Evolutionary conservation across 2,329 filamentous ascomycete genomes (phyloP), one percentile per base, ranked within the genome.

Genomic region (Colletotrichum musae): DNA sequence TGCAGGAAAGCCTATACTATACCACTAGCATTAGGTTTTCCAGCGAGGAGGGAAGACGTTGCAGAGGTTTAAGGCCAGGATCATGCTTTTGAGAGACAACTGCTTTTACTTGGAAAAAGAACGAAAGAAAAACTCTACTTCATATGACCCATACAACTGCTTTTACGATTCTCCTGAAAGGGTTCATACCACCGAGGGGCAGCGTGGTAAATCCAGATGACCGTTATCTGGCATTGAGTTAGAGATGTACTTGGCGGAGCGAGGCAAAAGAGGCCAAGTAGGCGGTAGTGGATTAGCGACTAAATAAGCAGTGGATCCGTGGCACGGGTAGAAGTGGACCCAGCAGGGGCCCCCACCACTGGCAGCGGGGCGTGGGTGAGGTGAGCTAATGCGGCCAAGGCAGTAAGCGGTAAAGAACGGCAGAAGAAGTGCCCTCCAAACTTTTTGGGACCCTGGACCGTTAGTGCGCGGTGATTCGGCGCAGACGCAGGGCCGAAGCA

Each of bases 391-490:
- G 45, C 45, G 18, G 45, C 7, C 16, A 15, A 51, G 10, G 26
- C n/a, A 16, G 12, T 16, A 56, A 57, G 70, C 70, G 70, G 70
- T 72, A 45, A 41, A 15, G 6, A 3, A 2, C 21, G 70, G 68
- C 70, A 72, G 57, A 71, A 72, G 47, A 15, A 50, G 65, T 63
- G 58, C 58, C 13, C 24, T n/a, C 68, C 50, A 70, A 69, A 69
- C 43, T 71, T 71, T 69, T 72, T 52, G 32, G n/a, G 28, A 66
- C 43, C 64, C 58, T 52, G 24, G 24, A 7, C 52, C 56, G 62
- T 69, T 53, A 21, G 52, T 50, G 57, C 41, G 64, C 32, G 28
- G 53, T 12, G 47, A 41, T 39, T 45, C 21, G 39, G 43, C 15
- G 16, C n/a, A 32, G 54, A 47, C 39, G 41, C 1, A 50, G 32